phyloP scores from a whole-genome alignment of 1,139 yeast genomes.

The Blastobotrys aristatus region DNA sequence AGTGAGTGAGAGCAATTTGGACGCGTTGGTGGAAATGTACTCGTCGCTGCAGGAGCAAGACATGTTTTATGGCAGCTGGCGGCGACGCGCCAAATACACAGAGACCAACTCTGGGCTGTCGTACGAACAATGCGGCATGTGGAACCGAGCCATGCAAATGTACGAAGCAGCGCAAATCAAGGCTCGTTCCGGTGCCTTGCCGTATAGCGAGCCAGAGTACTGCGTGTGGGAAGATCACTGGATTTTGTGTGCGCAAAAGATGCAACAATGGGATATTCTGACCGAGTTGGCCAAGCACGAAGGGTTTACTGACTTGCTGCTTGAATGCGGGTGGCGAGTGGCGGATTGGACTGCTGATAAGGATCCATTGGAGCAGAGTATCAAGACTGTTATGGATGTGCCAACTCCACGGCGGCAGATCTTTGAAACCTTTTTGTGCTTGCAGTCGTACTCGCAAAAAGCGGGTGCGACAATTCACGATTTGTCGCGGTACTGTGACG shows the following conservation, averaged over 20 bases:
- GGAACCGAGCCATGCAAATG: slow-evolving; percentile 91
- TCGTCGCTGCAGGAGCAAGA: slow-evolving; percentile 90
- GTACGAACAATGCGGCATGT: slow-evolving; percentile 89
- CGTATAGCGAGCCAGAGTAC: slow-evolving; percentile 93
- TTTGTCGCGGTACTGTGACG: slow-evolving; percentile 83
- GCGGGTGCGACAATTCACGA: slow-evolving; percentile 65
- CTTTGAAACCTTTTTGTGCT: slow-evolving; percentile 86
- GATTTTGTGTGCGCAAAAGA: slow-evolving; percentile 93
- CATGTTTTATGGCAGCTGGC: slow-evolving; percentile 97
- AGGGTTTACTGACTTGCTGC: slow-evolving; percentile 86
- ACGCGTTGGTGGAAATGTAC: slow-evolving; percentile 85
- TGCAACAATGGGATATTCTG: slow-evolving; percentile 97
- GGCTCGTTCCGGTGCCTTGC: slow-evolving; percentile 92
- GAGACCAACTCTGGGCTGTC: slow-evolving; percentile 92
- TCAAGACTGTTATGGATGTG: slow-evolving; percentile 94
- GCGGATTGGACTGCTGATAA: slow-evolving; percentile 98
- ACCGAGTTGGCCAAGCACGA: slow-evolving; percentile 97
- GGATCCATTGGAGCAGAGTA: slow-evolving; percentile 91
- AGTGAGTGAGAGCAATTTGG: slow-evolving; percentile 80
- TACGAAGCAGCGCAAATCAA: slow-evolving; percentile 98
- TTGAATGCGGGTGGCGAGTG: slow-evolving; percentile 99
- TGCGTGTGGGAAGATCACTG: slow-evolving; percentile 98
- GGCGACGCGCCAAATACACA: slow-evolving; percentile 87
- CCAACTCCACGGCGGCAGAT: slow-evolving; percentile 97
- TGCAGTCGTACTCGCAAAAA: slow-evolving; percentile 92